A percentile compares a stretch with the other conserved stretches of the same genome.
These are phyloP conservation scores for Mucor irregularis DNA, from an alignment of 371 early-diverging fungal genomes.

Conservation along the genomic window DNA sequence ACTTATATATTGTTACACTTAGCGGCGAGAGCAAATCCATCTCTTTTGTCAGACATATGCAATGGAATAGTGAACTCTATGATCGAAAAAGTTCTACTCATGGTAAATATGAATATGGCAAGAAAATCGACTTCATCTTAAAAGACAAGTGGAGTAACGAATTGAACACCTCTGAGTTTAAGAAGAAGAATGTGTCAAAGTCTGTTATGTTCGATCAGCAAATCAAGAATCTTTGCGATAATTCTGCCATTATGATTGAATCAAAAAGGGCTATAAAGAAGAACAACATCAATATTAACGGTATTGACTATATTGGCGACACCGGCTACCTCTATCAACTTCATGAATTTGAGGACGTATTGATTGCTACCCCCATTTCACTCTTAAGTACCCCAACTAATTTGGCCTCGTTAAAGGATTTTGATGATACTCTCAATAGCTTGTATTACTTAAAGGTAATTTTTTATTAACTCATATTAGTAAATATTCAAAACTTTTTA, in stretches of 20 bases:
- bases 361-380: no score
- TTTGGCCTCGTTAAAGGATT: no score
- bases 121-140: not conserved
- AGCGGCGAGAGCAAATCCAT: not conserved
- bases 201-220: not conserved
- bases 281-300: no score
- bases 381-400: no score
- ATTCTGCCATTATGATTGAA: not conserved
- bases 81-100: not conserved
- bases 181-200: not conserved
- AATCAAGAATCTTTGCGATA: not conserved
- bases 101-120: not conserved
- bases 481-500: no score
- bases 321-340: no score
- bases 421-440: no score
- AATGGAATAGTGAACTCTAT: not conserved
- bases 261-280: no score
- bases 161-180: not conserved
- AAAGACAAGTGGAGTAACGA: not conserved
- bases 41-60: not conserved
- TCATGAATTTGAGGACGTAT: no score
- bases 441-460: no score
- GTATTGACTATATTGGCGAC: no score
- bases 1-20: not conserved
- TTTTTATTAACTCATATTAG: no score